Conservation (phyloP, 768 basidiomycete genomes). For the Leccinum subgranulosum region DNA sequence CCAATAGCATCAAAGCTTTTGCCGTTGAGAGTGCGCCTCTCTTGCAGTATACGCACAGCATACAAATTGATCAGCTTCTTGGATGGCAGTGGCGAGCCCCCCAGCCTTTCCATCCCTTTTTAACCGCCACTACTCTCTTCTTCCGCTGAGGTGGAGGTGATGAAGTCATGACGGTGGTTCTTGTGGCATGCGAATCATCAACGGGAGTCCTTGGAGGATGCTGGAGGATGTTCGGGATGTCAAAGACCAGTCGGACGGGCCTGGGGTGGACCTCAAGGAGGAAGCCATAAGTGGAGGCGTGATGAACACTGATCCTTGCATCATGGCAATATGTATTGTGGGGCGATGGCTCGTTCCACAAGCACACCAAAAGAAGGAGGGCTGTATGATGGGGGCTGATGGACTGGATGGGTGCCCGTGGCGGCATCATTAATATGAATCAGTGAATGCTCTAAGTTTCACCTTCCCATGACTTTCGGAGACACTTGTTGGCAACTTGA, state of each 20-base stretch:
- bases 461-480: too few relatives aligned
- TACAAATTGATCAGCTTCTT: constrained; percentile 82
- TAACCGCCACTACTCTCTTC: constrained; percentile 55
- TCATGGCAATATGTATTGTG: constrained; percentile 65
- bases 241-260: constrained; percentile 67
- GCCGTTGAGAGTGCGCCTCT: constrained; percentile 77
- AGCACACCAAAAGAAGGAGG: constrained; percentile 62
- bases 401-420: too few relatives aligned
- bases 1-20: constrained; percentile 83
- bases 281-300: constrained; percentile 67
- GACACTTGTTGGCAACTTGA: too few relatives aligned
- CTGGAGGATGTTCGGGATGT: constrained; percentile 77
- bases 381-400: constrained; percentile 27
- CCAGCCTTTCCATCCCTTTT: constrained; percentile 91
- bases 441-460: too few relatives aligned
- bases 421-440: too few relatives aligned
- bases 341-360: constrained; percentile 45
- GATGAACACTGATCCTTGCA: constrained; percentile 68
- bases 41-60: constrained; percentile 62
- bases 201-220: constrained; percentile 72
- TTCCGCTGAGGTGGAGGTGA: constrained; percentile 44
- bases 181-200: constrained; percentile 46
- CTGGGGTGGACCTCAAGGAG: constrained; percentile 71
- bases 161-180: constrained; percentile 21
- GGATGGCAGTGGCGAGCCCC: constrained; percentile 76